A percentile compares a stretch with the other conserved stretches of the same genome.
phyloP scores from a whole-genome alignment of 2,329 filamentous ascomycete species.

The Meredithiella fracta region DNA sequence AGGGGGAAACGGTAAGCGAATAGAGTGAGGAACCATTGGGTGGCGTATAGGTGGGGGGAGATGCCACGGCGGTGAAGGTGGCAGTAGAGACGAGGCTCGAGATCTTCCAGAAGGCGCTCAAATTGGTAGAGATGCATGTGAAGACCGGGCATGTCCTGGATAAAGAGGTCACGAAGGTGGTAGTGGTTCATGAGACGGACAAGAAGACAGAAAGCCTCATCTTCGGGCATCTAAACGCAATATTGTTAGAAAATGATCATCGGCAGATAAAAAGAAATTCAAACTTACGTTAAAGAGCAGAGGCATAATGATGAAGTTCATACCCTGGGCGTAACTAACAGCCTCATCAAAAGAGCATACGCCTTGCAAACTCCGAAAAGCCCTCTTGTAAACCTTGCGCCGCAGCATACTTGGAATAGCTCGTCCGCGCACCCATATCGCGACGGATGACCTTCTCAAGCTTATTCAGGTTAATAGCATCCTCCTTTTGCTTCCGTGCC shows the following conservation, averaged over 20 bases:
- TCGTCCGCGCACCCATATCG: conserved; percentile 81
- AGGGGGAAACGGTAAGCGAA: conserved; percentile 96
- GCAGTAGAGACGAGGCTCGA: conserved; percentile 87
- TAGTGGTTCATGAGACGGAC: conserved; percentile 96
- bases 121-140: conserved; percentile 92
- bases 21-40: conserved; percentile 97
- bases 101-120: conserved; percentile 80
- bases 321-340: conserved; percentile 93
- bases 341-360: conserved; percentile 90
- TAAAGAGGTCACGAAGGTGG: conserved; percentile 77
- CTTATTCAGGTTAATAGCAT: conserved; percentile 55
- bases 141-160: conserved; percentile 89
- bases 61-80: conserved; percentile 80
- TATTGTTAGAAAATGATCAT: conserved; percentile 8
- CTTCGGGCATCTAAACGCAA: conserved; percentile 63
- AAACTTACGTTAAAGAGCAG: conserved; percentile 70
- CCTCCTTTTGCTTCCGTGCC: conserved; percentile 65
- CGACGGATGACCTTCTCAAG: conserved; percentile 84
- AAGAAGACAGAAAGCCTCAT: conserved; percentile 87
- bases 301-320: conserved; percentile 98
- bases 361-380: conserved; percentile 94
- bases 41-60: conserved; percentile 83
- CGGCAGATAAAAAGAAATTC: neutral
- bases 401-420: conserved; percentile 89
- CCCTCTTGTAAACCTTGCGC: conserved; percentile 84